Base-by-base conservation (phyloP, 495 filamentous ascomycete species). In the Eremomyces bilateralis region DNA sequence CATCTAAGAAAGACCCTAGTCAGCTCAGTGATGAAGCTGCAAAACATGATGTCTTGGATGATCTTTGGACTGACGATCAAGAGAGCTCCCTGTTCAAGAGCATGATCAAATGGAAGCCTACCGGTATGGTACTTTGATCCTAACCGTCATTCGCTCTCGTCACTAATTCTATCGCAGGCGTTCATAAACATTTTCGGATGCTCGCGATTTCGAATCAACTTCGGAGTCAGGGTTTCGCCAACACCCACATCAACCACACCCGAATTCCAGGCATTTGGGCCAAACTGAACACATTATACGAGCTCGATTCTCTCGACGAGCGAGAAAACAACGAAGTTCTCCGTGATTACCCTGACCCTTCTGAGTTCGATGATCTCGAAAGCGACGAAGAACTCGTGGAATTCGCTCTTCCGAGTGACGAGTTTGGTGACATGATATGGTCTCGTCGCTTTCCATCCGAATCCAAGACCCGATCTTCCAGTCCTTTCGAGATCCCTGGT, bases 131-230 rank as follows among this genome's bases (percentile, higher is more conserved):
- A n/a, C n/a, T n/a, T n/a, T n/a, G n/a, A n/a, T n/a, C n/a, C n/a
- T n/a, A n/a, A n/a, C n/a, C n/a, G n/a, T n/a, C n/a, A n/a, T n/a
- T n/a, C n/a, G n/a, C n/a, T n/a, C n/a, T n/a, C n/a, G n/a, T n/a
- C n/a, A n/a, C n/a, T n/a, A n/a, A n/a, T n/a, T n/a, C n/a, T n/a
- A n/a, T n/a, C n/a, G 13, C 15, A 93, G 85, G 85, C 33, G 74
- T 97, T 61, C 85, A 97, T 59, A 95, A 90, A 54, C 84, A 95
- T 56, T 95, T 97, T 52, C 80, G 81, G 16, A 85, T 95, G 61
- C 71, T 94, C 37, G 71, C 80, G 2, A 82, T 97, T 21, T 75
- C 79, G 12, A 72, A 88, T 38, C 72, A 79, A 46, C 64, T 97
- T 40, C 73, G 76, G 41, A 81, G 77, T 44, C 81, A 92, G 51